These are phyloP conservation scores for Krasilnikovozyma curviuscula DNA, from an alignment of 768 basidiomycete species.

Conservation along the genomic window DNA sequence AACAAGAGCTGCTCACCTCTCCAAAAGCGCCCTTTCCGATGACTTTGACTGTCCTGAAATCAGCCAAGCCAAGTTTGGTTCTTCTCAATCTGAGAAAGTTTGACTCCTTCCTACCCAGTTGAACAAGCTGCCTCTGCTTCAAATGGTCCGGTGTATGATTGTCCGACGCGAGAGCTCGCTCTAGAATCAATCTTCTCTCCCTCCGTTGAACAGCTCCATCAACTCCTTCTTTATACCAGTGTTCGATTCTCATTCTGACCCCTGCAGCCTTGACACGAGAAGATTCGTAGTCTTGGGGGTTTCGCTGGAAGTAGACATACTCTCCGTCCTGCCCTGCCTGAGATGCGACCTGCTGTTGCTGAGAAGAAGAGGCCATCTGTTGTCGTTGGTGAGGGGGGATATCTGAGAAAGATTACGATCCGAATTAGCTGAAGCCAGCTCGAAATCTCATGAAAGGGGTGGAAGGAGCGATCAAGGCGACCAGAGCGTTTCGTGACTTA, in stretches of 20 bases:
- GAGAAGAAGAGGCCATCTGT: background rate
- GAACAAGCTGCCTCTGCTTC: slow-evolving; percentile 61
- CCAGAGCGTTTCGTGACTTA: background rate
- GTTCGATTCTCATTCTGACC: slow-evolving; percentile 86
- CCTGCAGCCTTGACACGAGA: slow-evolving; percentile 66
- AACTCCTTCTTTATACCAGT: slow-evolving; percentile 91
- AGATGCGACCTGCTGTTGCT: slow-evolving; percentile 11
- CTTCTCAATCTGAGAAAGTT: slow-evolving; percentile 61
- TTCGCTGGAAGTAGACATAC: slow-evolving; percentile 88
- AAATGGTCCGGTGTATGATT: slow-evolving; percentile 57
- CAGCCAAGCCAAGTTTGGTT: slow-evolving; percentile 72
- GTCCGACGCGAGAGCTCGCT: slow-evolving; percentile 56
- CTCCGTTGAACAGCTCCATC: slow-evolving; percentile 89
- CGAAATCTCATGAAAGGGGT: background rate
- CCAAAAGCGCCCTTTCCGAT: slow-evolving; percentile 99
- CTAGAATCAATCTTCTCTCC: slow-evolving; percentile 68
- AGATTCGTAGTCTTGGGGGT: slow-evolving; percentile 51
- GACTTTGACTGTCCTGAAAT: slow-evolving; percentile 93
- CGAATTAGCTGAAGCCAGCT: background rate
- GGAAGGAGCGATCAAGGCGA: slow-evolving; percentile 10
- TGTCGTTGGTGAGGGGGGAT: slow-evolving; percentile 7
- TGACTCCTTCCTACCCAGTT: slow-evolving; percentile 62
- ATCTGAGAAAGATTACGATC: background rate
- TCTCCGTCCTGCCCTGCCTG: slow-evolving; percentile 39
- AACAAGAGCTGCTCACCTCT: slow-evolving; percentile 40